Evolutionary conservation across 2,329 filamentous ascomycete species (phyloP), one percentile per base, ranked within the genome.

Genomic region (Ascochyta viciae-villosae): DNA sequence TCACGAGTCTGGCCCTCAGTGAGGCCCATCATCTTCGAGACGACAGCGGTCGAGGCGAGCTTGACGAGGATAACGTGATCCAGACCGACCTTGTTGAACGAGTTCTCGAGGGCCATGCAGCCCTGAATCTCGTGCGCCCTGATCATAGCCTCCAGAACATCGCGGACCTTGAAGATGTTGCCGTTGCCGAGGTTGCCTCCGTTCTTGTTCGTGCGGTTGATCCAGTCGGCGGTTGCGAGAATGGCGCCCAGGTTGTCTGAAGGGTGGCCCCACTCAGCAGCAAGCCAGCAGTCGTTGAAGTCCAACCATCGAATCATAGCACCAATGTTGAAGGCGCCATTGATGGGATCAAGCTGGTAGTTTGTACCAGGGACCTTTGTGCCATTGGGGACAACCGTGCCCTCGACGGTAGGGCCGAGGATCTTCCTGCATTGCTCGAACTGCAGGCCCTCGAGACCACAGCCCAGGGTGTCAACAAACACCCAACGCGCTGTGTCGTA

Each of bases 251-350:
- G 80, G 83, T 99, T 99, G 83, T 99, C 95, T 4, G 93, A 97
- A 60, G 95, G 95, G 79, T 99, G 95, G 56, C 95, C 95, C 95
- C 95, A 99, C 82, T 99, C 95, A 53, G 95, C 95, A 40, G 94
- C 95, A 63, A 98, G 85, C 95, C 94, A 99, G 87, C 95, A 98
- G 85, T 99, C 95, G 78, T 99, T 99, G 86, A 98, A 99, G 82
- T 99, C 95, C 72, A 99, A 87, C 95, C 95, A 99, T 75, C 95
- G 87, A 81, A 99, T 96, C 89, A 96, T 96, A 72, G 95, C 90
- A 70, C 95, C 95, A 70, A 99, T 98, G 85, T 98, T 98, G 87
- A 99, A 98, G 63, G 95, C 95, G 61, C 89, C 95, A 71, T 94
- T 94, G 75, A 98, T 88, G 35, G 95, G 95, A 77, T 98, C 95